A percentile compares a stretch with the other conserved stretches of the same genome.
Conservation (phyloP, 2,329 filamentous ascomycete genomes). For the Sporothrix inflata region DNA sequence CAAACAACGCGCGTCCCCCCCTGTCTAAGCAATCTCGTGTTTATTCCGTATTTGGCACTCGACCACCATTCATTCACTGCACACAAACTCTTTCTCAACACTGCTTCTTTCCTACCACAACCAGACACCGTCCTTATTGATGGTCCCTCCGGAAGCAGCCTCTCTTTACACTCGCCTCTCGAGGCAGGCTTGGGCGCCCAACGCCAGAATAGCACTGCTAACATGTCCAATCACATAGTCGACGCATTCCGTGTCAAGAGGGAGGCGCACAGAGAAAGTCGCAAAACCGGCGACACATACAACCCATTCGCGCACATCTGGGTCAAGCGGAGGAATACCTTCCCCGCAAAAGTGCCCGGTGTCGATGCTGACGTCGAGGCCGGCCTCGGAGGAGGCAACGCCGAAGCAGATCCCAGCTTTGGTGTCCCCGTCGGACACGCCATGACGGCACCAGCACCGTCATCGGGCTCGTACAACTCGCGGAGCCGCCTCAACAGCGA, state of each 20-base stretch:
- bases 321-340: slow-evolving; percentile 43
- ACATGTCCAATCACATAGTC: slow-evolving; percentile 43
- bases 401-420: slow-evolving; percentile 29
- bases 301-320: slow-evolving; percentile 52
- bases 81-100: background rate
- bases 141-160: slow-evolving; percentile 9
- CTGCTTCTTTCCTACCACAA: background rate
- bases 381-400: slow-evolving; percentile 34
- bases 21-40: slow-evolving; percentile 14
- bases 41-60: slow-evolving; percentile 7
- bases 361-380: slow-evolving; percentile 42
- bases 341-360: slow-evolving; percentile 17
- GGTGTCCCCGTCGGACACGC: slow-evolving; percentile 43
- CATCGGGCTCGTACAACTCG: slow-evolving; percentile 14
- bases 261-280: slow-evolving; percentile 49
- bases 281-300: slow-evolving; percentile 46
- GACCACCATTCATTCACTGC: background rate
- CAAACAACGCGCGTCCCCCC: slow-evolving; percentile 1
- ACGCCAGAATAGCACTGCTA: slow-evolving; percentile 23
- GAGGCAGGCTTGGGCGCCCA: slow-evolving; percentile 14
- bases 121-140: slow-evolving; percentile 22
- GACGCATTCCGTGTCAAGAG: slow-evolving; percentile 52
- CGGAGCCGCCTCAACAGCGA: slow-evolving; percentile 17
- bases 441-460: slow-evolving; percentile 24
- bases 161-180: slow-evolving; percentile 4